phyloP scores from a whole-genome alignment of 768 basidiomycete genomes.

The Lactarius tabidus region DNA sequence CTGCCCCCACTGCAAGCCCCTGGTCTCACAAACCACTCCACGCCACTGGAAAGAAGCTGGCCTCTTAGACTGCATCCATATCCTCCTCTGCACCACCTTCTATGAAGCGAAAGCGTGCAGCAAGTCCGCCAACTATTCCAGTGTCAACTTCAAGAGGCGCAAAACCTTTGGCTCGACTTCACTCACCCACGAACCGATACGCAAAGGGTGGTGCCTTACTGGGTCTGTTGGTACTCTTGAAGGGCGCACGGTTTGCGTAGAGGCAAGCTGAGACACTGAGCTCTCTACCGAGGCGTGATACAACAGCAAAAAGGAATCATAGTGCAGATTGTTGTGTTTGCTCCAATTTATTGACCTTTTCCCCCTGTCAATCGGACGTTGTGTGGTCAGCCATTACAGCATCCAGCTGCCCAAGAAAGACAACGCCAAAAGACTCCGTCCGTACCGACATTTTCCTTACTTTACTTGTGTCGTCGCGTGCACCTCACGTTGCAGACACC shows the following conservation, averaged over 20 bases:
- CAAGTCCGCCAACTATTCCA: constrained; percentile 20
- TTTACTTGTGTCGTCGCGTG: constrained; percentile 19
- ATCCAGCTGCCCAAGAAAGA: constrained; percentile 15
- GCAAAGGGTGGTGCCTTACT: constrained; percentile 30
- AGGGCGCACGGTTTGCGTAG: constrained; percentile 14
- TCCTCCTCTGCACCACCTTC: constrained; percentile 32
- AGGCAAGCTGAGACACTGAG: constrained; percentile 25
- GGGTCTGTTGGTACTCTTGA: constrained; percentile 26
- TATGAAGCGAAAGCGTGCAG: constrained; percentile 21
- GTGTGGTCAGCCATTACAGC: constrained; percentile 13
- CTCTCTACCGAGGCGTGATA: constrained; percentile 15
- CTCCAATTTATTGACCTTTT: constrained; percentile 10
- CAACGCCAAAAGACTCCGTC: constrained; percentile 11
- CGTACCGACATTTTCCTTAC: constrained; percentile 1
- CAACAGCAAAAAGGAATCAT: background rate
- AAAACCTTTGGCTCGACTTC: constrained; percentile 34
- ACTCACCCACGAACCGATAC: constrained; percentile 28
- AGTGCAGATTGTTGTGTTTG: constrained; percentile 5
- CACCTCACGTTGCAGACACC: constrained; percentile 19
- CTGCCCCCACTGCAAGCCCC: no score
- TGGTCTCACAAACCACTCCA: constrained; percentile 48
- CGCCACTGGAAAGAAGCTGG: constrained; percentile 52
- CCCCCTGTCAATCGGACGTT: constrained; percentile 14
- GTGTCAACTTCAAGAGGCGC: constrained; percentile 44
- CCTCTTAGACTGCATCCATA: constrained; percentile 32